Evolutionary conservation across 352 stramenopile species (phyloP), one percentile per base, ranked within the genome.

Genomic region (Elongisporangium anandrum): DNA sequence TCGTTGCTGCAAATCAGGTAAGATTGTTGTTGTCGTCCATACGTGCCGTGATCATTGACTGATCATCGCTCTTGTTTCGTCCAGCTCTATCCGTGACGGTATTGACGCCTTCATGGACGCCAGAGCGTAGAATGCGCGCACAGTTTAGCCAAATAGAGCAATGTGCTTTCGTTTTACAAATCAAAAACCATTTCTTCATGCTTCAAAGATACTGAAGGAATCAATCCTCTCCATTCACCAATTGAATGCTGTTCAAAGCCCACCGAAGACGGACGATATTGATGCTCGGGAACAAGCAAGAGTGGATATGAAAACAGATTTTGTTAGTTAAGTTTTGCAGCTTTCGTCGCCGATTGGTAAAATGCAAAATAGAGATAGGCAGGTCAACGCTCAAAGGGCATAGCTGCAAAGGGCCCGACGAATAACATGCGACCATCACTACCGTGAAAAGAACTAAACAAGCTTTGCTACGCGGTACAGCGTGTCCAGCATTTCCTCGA

Each of bases 401-500:
- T 41, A 15, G 21, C 29, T 41, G 29, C 29, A 52, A 38, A 53
- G 17, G 19, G 22, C 8, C 50, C 3, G 20, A 29, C 12, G 50
- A 53, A 61, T 13, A 55, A 47, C 52, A 26, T 20, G 29, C 4
- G n/a, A 34, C n/a, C 41, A 13, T 17, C 41, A 12, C 21, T 20
- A n/a, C 47, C 47, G 19, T 55, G 23, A 54, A 20, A n/a, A 19
- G 9, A 10, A 15, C 41, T 60, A 75, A 9, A 62, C 68, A 15
- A 85, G 60, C 60, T 92, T 92, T 2, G 84, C 81, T 16, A 94
- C 78, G 24, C 82, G 79, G 50, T 90, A 91, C 34, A 95, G 64
- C 56, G 80, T 88, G 62, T 95, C 86, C 50, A 95, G 79, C 77
- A 94, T 87, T 59, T 90, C 86, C 29, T 94, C 80, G 24, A 94